Evolutionary conservation across 2,329 filamentous ascomycete species (phyloP).

Genomic region (Paramyrothecium sp.): DNA sequence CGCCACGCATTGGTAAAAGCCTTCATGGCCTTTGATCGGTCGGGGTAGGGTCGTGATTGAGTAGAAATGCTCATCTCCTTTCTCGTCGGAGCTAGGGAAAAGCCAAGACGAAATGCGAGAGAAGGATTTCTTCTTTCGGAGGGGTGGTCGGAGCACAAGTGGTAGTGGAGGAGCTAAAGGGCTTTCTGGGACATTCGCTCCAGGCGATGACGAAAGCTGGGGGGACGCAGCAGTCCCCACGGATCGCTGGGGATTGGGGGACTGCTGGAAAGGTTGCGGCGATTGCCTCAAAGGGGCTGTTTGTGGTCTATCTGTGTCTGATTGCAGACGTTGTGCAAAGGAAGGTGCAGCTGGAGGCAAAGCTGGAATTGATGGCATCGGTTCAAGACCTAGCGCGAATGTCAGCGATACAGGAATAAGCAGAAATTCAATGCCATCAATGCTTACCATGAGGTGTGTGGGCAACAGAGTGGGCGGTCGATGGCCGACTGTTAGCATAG

Average conservation of each 20-base stretch:
- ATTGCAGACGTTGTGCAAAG: conserved; percentile 54
- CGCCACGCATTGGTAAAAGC: conserved; percentile 57
- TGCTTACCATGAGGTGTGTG: conserved; percentile 28
- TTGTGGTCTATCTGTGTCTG: conserved; percentile 36
- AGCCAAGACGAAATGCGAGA: conserved; percentile 61
- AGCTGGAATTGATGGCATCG: conserved; percentile 56
- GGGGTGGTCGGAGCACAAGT: conserved; percentile 56
- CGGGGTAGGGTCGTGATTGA: conserved; percentile 55
- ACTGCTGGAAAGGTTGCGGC: conserved; percentile 22
- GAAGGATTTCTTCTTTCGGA: conserved; percentile 67
- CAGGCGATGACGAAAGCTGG: not conserved
- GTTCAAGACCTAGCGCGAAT: conserved; percentile 39
- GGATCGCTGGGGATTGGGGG: conserved; percentile 23
- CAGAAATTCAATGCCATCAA: conserved; percentile 8
- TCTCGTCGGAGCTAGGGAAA: conserved; percentile 39
- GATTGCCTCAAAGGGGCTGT: conserved; percentile 30
- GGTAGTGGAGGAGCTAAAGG: conserved; percentile 56
- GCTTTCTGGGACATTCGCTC: conserved; percentile 23
- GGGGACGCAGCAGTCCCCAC: conserved; percentile 13
- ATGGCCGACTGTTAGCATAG: conserved; percentile 51
- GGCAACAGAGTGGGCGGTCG: conserved; percentile 44
- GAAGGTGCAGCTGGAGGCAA: conserved; percentile 56
- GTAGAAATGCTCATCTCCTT: conserved; percentile 41
- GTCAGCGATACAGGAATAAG: conserved; percentile 12
- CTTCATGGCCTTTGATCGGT: conserved; percentile 49